Base-by-base conservation (phyloP, 1,139 yeast species). In the Pichia sp. region DNA sequence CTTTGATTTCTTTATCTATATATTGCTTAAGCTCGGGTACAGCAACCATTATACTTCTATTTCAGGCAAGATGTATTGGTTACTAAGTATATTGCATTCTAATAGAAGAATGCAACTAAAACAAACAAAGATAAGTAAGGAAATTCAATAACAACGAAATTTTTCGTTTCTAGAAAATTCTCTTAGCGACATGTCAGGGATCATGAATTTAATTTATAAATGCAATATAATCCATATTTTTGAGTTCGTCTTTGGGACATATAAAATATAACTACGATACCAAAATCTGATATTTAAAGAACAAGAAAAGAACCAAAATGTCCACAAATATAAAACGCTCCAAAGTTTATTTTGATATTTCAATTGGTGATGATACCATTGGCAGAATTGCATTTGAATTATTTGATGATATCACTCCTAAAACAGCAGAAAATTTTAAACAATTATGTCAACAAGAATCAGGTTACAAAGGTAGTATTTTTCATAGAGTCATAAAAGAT, bases 361-460 rank as follows among this genome's bases (percentile, higher is more conserved):
- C 89, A 8, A 80, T 85, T 57, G 86, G 83, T 47, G 83, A 75
- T 36, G 74, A 70, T 49, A 71, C 79, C 6, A 74, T 77, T 54
- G 96, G 96, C 36, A 77, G 94, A 58, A 75, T 85, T 36, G 83
- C 81, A 6, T 84, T 88, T 63, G 87, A 86, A 62, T 72, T 89
- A 46, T 89, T 74, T 72, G 72, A 75, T 56, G 96, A 86, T 57
- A 75, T 84, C 11, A 96, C 87, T 5, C 98, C 98, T 46, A 86
- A 82, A 66, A 92, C 98, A 0, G 86, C 94, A 5, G 97, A 88
- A 61, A 92, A 92, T 70, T 92, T 94, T 74, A 77, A 90, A 55
- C 88, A 92, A 3, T 73, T 94, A 50, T 85, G 95, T 67, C 85
- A 96, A 41, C 97, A 97, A 27, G 95, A 86, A 62, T 81, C 83